Evolutionary conservation across 306 rosid genomes (phyloP).

Genomic region (Canavalia ensiformis): DNA sequence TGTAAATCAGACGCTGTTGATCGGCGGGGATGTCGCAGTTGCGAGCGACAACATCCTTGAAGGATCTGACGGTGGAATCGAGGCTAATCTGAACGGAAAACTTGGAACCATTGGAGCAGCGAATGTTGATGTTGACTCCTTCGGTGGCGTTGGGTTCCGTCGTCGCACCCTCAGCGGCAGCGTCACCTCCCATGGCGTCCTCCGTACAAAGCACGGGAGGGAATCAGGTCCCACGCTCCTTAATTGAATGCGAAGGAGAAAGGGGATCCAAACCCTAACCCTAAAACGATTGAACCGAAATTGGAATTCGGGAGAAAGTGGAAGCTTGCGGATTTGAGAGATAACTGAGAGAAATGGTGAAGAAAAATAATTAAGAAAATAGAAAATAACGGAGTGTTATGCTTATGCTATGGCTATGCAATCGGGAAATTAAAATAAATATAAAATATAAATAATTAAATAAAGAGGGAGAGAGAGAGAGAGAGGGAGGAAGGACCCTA

Average conservation of each 20-base stretch:
- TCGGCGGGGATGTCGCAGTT: slow-evolving; percentile 68
- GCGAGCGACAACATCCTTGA: slow-evolving; percentile 65
- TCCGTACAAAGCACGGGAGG: slow-evolving; percentile 53
- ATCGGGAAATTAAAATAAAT: neutral
- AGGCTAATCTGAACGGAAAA: slow-evolving; percentile 66
- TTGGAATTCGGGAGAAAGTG: slow-evolving; percentile 8
- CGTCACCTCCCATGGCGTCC: slow-evolving; percentile 73
- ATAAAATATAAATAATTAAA: neutral
- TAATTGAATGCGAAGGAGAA: slow-evolving; percentile 12
- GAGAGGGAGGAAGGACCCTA: slow-evolving; percentile 2
- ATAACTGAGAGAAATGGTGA: slow-evolving; percentile 27
- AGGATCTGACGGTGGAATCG: slow-evolving; percentile 64
- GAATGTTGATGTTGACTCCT: slow-evolving; percentile 69
- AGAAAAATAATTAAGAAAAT: neutral
- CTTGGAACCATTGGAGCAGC: slow-evolving; percentile 80
- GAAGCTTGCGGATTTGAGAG: slow-evolving; percentile 27
- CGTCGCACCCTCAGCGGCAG: slow-evolving; percentile 50
- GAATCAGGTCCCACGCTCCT: neutral
- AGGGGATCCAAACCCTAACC: slow-evolving; percentile 50
- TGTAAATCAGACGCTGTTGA: slow-evolving; percentile 88
- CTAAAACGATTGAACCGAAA: slow-evolving; percentile 43
- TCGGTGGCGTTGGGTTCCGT: slow-evolving; percentile 47
- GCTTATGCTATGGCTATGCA: slow-evolving; percentile 7
- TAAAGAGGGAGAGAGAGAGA: neutral
- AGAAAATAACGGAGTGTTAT: neutral